Percentiles rank a stretch among this genome's conserved stretches.
Evolutionary conservation across 768 basidiomycete genomes (phyloP).

Genomic region (Suillus ampliporus): DNA sequence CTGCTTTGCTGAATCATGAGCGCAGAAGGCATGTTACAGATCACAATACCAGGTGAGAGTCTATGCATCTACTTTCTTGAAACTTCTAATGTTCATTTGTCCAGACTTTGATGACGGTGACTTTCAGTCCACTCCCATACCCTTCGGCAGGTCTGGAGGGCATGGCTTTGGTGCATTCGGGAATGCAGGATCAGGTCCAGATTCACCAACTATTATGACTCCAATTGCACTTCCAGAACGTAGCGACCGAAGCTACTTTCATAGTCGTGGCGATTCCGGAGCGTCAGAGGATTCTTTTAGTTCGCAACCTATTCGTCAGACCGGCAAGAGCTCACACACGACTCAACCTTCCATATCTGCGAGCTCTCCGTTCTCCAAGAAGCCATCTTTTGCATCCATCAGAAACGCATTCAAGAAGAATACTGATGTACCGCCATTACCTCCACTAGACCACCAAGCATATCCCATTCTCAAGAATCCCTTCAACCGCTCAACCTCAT

Average conservation of each 20-base stretch:
- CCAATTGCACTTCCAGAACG: conserved; percentile 51
- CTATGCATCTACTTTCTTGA: conserved; percentile 5
- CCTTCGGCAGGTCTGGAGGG: conserved; percentile 68
- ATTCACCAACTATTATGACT: conserved; percentile 69
- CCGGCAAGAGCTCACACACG: conserved; percentile 63
- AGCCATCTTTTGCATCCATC: conserved; percentile 85
- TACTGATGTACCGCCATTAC: conserved; percentile 77
- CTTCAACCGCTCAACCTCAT: conserved; percentile 82
- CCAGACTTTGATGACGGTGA: conserved; percentile 85
- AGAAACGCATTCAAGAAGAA: conserved; percentile 85
- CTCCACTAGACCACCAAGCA: conserved; percentile 66
- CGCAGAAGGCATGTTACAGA: conserved; percentile 49
- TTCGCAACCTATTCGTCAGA: conserved; percentile 61
- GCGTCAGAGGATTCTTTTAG: conserved; percentile 77
- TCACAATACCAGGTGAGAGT: conserved; percentile 65
- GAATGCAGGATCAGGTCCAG: conserved; percentile 51
- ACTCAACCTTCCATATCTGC: conserved; percentile 66
- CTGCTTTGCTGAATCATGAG: conserved; percentile 9
- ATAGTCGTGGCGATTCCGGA: conserved; percentile 78
- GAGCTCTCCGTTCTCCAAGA: conserved; percentile 70
- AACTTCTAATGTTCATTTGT: conserved; percentile 14
- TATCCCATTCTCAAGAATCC: conserved; percentile 81
- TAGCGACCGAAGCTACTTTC: conserved; percentile 62
- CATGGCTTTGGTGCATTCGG: conserved; percentile 51
- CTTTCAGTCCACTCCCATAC: conserved; percentile 60